Evolutionary conservation across 129 eudicot genomes (phyloP), one percentile per base, ranked within the genome.

Genomic region (Escallonia herrerae): DNA sequence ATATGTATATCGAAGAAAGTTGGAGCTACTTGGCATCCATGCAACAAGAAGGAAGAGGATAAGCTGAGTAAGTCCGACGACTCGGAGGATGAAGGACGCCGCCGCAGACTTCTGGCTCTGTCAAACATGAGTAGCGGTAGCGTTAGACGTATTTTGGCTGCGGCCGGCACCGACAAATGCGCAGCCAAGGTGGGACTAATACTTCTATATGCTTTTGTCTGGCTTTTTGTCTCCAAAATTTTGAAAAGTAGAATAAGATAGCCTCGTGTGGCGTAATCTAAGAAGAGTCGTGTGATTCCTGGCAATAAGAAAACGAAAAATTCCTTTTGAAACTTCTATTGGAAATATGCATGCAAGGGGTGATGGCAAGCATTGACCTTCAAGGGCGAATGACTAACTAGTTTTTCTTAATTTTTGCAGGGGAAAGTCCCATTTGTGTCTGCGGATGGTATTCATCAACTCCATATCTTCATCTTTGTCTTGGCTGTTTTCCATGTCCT

Each of bases 351-450:
- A 22, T 22, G 33, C 33, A 22, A 22, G 0, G 33, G 33, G 33
- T 22, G 33, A 22, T 22, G 33, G 33, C 33, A 22, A 0, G 33
- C 33, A 6, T 53, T 53, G 58, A 53, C 4, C 5, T 3, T 53
- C n/a, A 3, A 53, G 7, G 33, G 5, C 1, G 58, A 53, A 53
- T 3, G 22, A 53, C 13, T 11, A 13, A 15, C 33, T 56, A 4
- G 2, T 4, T 55, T 42, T 22, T 71, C 33, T 56, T 56, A 4
- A 3, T 4, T 55, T 42, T 22, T 71, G 63, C 80, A 90, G 97
- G 97, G 91, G 38, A 67, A 81, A 64, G 97, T 90, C 2, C 72
- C 97, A 10, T 82, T 90, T 65, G 70, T 90, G 62, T 90, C 97
- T 0, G 39, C 75, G 2, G 88, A 83, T 13, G 97, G 84, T 2